These are phyloP conservation scores for Parietaria judaica DNA, from an alignment of 306 rosid species.

Conservation along the genomic window DNA sequence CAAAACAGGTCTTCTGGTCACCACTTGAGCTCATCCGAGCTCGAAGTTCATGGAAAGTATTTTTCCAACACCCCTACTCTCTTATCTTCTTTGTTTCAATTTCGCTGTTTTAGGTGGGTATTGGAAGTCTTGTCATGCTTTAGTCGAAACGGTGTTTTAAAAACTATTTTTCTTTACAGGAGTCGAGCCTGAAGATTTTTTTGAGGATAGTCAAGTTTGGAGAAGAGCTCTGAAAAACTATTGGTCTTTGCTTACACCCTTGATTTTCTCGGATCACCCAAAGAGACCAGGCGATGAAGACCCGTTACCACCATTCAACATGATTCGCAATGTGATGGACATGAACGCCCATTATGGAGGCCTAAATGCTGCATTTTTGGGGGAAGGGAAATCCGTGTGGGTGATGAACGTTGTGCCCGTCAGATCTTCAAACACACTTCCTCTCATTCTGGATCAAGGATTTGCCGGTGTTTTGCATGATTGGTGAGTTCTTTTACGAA, in stretches of 20 bases:
- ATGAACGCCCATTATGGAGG: constrained; percentile 90
- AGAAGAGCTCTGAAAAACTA: constrained; percentile 63
- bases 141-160: no score
- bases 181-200: constrained; percentile 72
- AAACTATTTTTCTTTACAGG: constrained; percentile 48
- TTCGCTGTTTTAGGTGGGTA: not conserved
- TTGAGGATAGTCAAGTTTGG: constrained; percentile 70
- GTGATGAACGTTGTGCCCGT: constrained; percentile 96
- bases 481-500: constrained; percentile 45
- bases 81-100: not conserved
- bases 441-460: constrained; percentile 86
- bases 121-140: no score
- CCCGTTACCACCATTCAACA: constrained; percentile 94
- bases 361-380: constrained; percentile 81
- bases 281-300: constrained; percentile 99
- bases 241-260: constrained; percentile 93
- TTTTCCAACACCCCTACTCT: constrained; percentile 18
- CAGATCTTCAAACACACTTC: constrained; percentile 61
- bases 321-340: constrained; percentile 96
- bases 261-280: constrained; percentile 99
- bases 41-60: constrained; percentile 91
- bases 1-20: constrained; percentile 66
- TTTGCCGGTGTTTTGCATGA: constrained; percentile 90
- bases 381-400: constrained; percentile 81
- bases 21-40: constrained; percentile 52